Evolutionary conservation across 345 rosid genomes (phyloP).

Genomic region (Cardamine occulta): DNA sequence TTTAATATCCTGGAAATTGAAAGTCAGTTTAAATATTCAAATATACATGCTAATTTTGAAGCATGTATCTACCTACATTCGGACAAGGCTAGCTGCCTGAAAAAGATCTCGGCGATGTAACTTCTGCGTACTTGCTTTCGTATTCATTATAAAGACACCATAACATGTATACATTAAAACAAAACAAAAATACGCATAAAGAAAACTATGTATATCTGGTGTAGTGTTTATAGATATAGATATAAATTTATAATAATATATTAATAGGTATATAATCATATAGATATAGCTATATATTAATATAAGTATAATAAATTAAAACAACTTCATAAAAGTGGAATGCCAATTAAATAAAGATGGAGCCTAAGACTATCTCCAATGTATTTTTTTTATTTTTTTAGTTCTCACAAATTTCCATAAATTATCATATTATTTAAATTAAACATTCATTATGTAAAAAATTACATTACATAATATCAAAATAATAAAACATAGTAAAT

Average conservation of each 20-base stretch:
- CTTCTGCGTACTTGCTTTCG: constrained; percentile 14
- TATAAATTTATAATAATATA: no score
- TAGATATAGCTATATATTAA: background rate
- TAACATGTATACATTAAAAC: background rate
- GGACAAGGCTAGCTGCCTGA: background rate
- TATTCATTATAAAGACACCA: background rate
- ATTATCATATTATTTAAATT: no score
- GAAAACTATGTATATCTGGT: background rate
- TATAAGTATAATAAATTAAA: background rate
- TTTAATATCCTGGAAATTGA: background rate
- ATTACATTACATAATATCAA: no score
- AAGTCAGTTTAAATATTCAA: background rate
- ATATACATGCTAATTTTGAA: background rate
- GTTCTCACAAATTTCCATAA: no score
- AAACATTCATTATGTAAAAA: no score
- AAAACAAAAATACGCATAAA: background rate
- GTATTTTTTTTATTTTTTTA: no score
- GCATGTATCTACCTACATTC: background rate
- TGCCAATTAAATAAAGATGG: background rate
- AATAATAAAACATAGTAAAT: no score
- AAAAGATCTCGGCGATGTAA: constrained; percentile 1
- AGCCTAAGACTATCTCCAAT: no score
- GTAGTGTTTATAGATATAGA: background rate
- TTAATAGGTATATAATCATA: no score
- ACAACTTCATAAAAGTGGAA: constrained; percentile 5